A percentile compares a stretch with the other conserved stretches of the same genome.
Evolutionary conservation across 192 early-diverging fungal genomes (phyloP).

Genomic region (Umbelopsis vinacea): DNA sequence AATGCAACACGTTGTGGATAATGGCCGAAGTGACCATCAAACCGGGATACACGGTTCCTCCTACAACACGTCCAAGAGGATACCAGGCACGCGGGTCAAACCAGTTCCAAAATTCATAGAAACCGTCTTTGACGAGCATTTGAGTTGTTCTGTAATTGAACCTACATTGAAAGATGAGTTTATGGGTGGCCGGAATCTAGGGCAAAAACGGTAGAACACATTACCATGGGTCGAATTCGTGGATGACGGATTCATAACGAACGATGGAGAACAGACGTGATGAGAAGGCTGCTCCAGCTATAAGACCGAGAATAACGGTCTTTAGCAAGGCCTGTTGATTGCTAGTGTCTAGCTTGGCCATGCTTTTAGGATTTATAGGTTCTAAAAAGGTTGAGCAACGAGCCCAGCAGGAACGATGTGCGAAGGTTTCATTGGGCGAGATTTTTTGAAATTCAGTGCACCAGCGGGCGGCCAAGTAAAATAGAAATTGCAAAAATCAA

Average conservation of each 20-base stretch:
- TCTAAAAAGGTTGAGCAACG: not conserved
- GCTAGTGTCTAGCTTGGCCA: constrained; percentile 42
- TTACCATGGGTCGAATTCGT: constrained; percentile 98
- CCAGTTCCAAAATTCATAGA: constrained; percentile 99
- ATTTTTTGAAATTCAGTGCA: constrained; percentile 19
- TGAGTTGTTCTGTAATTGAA: constrained; percentile 98
- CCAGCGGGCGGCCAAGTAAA: not conserved
- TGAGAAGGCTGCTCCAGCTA: constrained; percentile 85
- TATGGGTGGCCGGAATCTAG: not conserved
- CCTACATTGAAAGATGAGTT: constrained; percentile 40
- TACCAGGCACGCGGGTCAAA: constrained; percentile 99
- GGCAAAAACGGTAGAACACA: not conserved
- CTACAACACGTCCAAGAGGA: constrained; percentile 97
- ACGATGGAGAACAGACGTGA: constrained; percentile 97
- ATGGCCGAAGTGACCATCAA: constrained; percentile 98
- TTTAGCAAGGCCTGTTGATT: constrained; percentile 69
- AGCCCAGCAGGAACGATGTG: constrained; percentile 9
- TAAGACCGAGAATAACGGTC: constrained; percentile 86
- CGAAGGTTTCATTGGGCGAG: constrained; percentile 13
- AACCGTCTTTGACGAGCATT: constrained; percentile 89
- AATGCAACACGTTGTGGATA: constrained; percentile 93
- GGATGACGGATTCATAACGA: constrained; percentile 98
- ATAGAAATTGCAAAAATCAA: not conserved
- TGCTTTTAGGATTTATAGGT: constrained; percentile 21
- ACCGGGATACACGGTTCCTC: constrained; percentile 99